Evolutionary conservation across 2,329 filamentous ascomycete genomes (phyloP).

Genomic region (Colletotrichum sp.): DNA sequence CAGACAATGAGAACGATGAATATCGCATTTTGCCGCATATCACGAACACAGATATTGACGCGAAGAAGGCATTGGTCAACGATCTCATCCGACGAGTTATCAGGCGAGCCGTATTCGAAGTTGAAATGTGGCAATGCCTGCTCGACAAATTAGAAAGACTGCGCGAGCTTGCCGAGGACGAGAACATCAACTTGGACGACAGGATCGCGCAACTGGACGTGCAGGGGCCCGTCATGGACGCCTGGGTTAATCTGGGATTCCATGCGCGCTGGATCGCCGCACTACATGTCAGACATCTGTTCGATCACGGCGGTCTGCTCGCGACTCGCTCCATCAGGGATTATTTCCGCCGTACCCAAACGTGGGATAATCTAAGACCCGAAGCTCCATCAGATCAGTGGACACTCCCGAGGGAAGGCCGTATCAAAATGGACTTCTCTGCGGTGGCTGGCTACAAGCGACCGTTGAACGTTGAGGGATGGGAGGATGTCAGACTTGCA

Average conservation of each 20-base stretch:
- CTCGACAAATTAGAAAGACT: background rate
- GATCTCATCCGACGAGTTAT: conserved; percentile 3
- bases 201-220: background rate
- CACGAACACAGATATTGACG: background rate
- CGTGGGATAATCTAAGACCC: background rate
- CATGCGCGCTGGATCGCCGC: background rate
- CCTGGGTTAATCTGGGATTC: background rate
- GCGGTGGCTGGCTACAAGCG: background rate
- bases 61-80: conserved; percentile 1
- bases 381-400: background rate
- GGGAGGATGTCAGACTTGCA: background rate
- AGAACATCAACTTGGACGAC: background rate
- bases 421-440: background rate
- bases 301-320: background rate
- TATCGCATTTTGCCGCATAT: background rate
- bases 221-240: background rate
- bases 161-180: background rate
- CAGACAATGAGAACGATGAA: background rate
- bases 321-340: background rate
- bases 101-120: background rate
- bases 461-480: background rate
- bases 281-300: background rate
- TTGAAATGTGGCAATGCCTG: background rate
- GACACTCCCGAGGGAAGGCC: background rate
- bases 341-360: background rate